Base-by-base conservation (phyloP, 2,329 filamentous ascomycete genomes). In the Exophiala bonariae region DNA sequence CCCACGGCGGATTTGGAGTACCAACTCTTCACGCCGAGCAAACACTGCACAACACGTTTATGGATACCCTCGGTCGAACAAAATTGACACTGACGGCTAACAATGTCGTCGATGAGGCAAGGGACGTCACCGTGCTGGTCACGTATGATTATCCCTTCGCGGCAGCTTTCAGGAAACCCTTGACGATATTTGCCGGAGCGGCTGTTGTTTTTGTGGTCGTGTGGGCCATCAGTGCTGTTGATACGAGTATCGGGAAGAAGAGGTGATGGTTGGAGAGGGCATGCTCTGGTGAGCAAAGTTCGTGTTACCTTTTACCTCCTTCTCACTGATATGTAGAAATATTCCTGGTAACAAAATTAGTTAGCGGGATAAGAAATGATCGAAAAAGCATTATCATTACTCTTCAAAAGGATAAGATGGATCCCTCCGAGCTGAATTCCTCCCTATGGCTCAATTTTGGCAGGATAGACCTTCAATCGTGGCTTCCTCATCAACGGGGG, bases 31-130 rank as follows among this genome's bases (percentile, higher is more conserved):
- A 78, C 39, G 79, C 81, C 52, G 69, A 73, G n/a, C 71, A 76
- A 16, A 80, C 78, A 55, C 70, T 85, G n/a, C 82, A 93, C 72
- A 85, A 84, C 68, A 96, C 91, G 0, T 99, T 90, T 71, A 86
- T 99, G 72, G 93, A 99, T 69, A 97, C 93, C 0, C 62, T 92
- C 23, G 93, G 93, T 52, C 87, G 93, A 55, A 95, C 92, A 1
- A 80, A 85, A 0, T 77, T 99, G 51, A 85, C 80, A 41, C 77
- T 99, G 61, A 87, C 85, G 52, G 88, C 89, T 6, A 78, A 83
- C 59, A 97, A 96, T 66, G 74, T 97, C 42, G 88, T 95, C 1
- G 93, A 99, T 60, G 93, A 97, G 58, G 82, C 91, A 62, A 81
- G 91, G 44, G 89, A 91, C 62, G 83, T 87, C 23, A 84, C 44